Evolutionary conservation across 805 yeast genomes (phyloP), one percentile per base, ranked within the genome.

Genomic region (Suhomyces sp.): DNA sequence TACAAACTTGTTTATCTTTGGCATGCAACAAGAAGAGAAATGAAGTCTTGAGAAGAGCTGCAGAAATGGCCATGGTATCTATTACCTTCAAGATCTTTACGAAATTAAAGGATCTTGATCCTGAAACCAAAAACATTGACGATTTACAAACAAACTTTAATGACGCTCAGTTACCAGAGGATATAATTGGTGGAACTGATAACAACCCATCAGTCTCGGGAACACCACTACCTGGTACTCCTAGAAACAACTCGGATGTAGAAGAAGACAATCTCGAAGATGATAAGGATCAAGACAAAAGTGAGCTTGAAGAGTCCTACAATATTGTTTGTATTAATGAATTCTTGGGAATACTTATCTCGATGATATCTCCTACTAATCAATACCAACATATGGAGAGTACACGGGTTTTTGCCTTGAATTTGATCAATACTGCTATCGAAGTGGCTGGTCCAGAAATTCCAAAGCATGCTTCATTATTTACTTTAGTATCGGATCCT

Each of bases 1-100:
- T 90, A 19, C 96, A 91, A 51, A 90, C 97, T 0, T 86, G 95
- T 39, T 73, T 93, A 53, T 82, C 95, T 4, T 73, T 93, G 59
- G 95, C 97, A 2, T 87, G 95, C 52, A 95, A 93, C 56, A 86
- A 87, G 63, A 76, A 90, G 55, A 76, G 97, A 56, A 81, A 95
- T 40, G 98, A 91, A 48, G 86, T 90, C 6, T 70, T 93, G 39
- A 72, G 98, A 50, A 77, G 83, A 41, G 83, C 95, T 0, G 97
- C 98, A 0, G 97, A 90, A 53, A 74, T 83, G 65, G 75, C 95
- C 1, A 73, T 88, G 72, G 67, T 76, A 24, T 63, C 79, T 2
- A 81, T 88, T 30, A 81, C 95, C 0, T 73, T 79, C 25, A 71
- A 76, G 36, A 72, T 88, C 5, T 88, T 88, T 56, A 60, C 69